Percentiles rank a stretch among this genome's conserved stretches.
phyloP scores from a whole-genome alignment of 495 filamentous ascomycete genomes.

The Evernia prunastri region DNA sequence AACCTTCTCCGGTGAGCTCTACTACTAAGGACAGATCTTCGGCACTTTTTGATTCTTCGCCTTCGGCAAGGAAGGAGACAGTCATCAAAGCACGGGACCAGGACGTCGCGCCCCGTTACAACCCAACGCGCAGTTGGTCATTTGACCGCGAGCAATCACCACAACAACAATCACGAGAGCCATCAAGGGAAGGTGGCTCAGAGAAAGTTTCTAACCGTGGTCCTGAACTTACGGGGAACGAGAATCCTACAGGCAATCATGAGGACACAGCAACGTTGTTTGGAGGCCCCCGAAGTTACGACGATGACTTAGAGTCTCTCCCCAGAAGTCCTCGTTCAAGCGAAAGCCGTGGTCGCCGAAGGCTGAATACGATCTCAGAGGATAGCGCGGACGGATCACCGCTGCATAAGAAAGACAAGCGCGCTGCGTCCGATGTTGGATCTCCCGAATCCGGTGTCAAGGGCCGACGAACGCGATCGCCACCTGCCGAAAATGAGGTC shows the following conservation, averaged over 20 bases:
- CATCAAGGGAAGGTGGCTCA: conserved; percentile 6
- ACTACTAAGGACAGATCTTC: conserved; percentile 50
- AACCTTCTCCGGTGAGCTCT: conserved; percentile 42
- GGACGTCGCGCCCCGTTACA: background rate
- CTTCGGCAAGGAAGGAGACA: conserved; percentile 34
- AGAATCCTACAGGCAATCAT: background rate
- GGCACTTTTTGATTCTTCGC: conserved; percentile 48
- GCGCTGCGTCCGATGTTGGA: conserved; percentile 29
- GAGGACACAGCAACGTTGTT: conserved; percentile 22
- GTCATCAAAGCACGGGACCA: conserved; percentile 3
- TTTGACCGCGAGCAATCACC: conserved; percentile 14
- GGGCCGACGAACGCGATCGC: conserved; percentile 17
- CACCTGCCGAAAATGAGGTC: conserved; percentile 3
- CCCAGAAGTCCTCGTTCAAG: conserved; percentile 18
- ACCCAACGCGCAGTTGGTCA: conserved; percentile 15
- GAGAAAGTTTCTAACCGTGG: background rate
- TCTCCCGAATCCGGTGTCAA: conserved; percentile 33
- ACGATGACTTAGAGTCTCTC: conserved; percentile 18
- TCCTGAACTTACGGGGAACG: background rate
- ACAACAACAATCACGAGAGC: conserved; percentile 7
- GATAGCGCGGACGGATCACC: conserved; percentile 33
- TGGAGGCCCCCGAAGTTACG: conserved; percentile 25
- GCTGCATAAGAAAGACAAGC: conserved; percentile 33
- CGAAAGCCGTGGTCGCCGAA: conserved; percentile 23
- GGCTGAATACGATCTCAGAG: conserved; percentile 38